Percentiles rank a stretch among this genome's conserved stretches.
Conservation (phyloP, 208 protist species). For the Wallacemonas sp. region DNA sequence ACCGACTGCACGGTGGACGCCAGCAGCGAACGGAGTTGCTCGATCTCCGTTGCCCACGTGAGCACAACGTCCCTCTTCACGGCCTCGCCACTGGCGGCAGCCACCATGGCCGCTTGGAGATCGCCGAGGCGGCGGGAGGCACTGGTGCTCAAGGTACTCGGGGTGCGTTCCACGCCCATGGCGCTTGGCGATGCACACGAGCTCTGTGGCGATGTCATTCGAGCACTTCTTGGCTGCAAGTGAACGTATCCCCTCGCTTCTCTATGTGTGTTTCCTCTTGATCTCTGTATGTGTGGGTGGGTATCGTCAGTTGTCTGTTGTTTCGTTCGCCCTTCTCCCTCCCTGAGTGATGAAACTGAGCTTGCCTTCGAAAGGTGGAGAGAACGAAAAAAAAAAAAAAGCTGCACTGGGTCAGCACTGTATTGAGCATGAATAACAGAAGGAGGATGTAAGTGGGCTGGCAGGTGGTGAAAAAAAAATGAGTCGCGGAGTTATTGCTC, state of each 20-base stretch:
- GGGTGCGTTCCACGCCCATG: neutral
- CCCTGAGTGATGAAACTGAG: no score
- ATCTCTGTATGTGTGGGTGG: no score
- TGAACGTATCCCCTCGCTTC: no score
- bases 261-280: no score
- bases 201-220: no score
- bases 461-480: no score
- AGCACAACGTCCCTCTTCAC: neutral
- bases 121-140: neutral
- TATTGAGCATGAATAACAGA: neutral
- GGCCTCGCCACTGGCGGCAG: neutral
- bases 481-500: no score
- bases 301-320: no score
- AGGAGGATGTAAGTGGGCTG: neutral
- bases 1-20: neutral
- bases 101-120: neutral
- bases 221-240: no score
- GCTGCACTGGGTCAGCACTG: no score
- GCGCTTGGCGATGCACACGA: neutral
- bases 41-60: constrained; percentile 8
- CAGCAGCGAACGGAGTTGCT: constrained; percentile 11
- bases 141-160: neutral
- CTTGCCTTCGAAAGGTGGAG: neutral
- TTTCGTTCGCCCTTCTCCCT: no score
- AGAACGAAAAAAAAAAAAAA: constrained; percentile 4